Evolutionary conservation across 2,329 filamentous ascomycete species (phyloP), one percentile per base, ranked within the genome.

Genomic region (Diaporthe humulicola): DNA sequence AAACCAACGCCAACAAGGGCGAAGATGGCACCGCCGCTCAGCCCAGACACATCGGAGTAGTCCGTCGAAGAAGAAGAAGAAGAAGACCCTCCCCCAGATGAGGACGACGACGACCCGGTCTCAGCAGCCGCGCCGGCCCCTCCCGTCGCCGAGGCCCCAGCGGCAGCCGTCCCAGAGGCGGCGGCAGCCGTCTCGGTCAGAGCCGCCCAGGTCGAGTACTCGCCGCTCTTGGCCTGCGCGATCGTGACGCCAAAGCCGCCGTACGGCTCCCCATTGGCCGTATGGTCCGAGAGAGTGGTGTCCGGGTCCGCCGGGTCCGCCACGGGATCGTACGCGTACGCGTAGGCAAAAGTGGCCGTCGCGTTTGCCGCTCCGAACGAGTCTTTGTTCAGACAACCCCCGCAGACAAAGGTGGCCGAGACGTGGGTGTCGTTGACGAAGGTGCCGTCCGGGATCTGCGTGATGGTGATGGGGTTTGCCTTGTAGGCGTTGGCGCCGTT

Each of bases 351-450:
- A 4, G 76, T 76, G 17, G 76, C 42, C 42, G 74, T 58, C 25
- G 30, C 28, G 36, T 66, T 70, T 25, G 25, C 52, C 38, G 60
- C 70, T 50, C 73, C 48, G 61, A 77, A 77, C 28, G 75, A 77
- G 72, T 84, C 83, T 7, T 80, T 79, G 25, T 81, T 79, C 73
- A 87, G 81, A 73, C 87, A 88, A 15, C 83, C 82, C 60, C 83
- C 80, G 78, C 88, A 90, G 50, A 90, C 84, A 80, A 90, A 90
- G 0, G 88, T 90, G 76, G 87, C 88, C 2, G 86, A 86, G 79
- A 86, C 86, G 76, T 89, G 87, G 1, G 88, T 90, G 75, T 81
- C 82, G 82, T 90, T 90, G 74, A 88, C 80, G 33, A 86, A 88
- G 1, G 87, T 89, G 36, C 88, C 88, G 30, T 87, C 87, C 33